Conservation (phyloP, 2,329 filamentous ascomycete species). For the Nothophoma quercina region DNA sequence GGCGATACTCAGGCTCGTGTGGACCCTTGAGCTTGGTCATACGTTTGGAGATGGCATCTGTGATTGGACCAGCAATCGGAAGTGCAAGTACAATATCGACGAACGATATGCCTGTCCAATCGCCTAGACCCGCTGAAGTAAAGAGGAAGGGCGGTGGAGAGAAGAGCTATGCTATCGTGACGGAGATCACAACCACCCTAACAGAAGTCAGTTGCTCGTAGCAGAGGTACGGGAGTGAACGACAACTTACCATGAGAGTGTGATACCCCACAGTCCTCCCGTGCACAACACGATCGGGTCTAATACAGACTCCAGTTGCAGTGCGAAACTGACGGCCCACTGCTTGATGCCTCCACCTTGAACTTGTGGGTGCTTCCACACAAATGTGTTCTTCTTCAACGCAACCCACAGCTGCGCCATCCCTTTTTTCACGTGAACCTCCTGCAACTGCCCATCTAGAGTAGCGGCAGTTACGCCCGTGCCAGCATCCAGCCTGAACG, state of each 20-base stretch:
- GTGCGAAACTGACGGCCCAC: background rate
- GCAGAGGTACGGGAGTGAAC: too few relatives aligned
- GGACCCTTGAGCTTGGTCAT: background rate
- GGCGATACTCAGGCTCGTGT: slow-evolving; percentile 4
- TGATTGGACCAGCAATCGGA: background rate
- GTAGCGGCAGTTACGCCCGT: too few relatives aligned
- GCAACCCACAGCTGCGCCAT: too few relatives aligned
- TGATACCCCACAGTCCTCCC: background rate
- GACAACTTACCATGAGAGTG: background rate
- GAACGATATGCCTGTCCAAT: slow-evolving; percentile 3
- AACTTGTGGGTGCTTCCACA: background rate
- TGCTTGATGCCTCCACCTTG: background rate
- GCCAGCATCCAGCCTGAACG: too few relatives aligned
- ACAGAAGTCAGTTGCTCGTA: too few relatives aligned
- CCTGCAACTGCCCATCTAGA: too few relatives aligned
- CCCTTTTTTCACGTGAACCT: too few relatives aligned
- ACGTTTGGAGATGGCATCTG: background rate
- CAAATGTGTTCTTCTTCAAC: too few relatives aligned
- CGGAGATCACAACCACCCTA: background rate
- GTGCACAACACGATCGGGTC: background rate
- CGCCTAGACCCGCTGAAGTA: background rate
- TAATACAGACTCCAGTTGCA: background rate
- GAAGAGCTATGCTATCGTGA: background rate
- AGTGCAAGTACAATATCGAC: background rate
- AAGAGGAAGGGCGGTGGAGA: slow-evolving; percentile 4